phyloP scores from a whole-genome alignment of 345 rosid species.

The Eucalyptus urophylla region DNA sequence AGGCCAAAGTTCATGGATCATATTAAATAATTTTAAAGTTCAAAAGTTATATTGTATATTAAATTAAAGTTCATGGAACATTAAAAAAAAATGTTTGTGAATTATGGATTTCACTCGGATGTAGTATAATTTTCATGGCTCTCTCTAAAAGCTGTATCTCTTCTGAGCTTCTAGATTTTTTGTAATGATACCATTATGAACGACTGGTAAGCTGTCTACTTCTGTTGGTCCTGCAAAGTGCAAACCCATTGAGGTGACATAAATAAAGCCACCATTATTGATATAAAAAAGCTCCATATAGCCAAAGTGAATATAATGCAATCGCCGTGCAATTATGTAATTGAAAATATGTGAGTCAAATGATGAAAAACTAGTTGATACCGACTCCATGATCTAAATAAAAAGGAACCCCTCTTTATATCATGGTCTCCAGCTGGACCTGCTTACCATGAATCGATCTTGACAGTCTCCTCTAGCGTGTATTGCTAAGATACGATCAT shows the following conservation, averaged over 20 bases:
- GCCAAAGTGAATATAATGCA: not conserved
- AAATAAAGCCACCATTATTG: not conserved
- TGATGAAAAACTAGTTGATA: not conserved
- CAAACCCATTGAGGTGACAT: not conserved
- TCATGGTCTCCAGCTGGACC: not conserved
- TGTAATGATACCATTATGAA: not conserved
- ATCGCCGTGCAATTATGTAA: not conserved
- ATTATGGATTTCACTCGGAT: not conserved
- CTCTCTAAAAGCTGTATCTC: not conserved
- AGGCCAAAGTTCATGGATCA: accelerated
- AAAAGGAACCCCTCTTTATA: not conserved
- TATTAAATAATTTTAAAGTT: not conserved
- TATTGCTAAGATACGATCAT: not conserved
- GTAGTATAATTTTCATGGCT: not conserved
- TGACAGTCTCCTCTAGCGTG: not conserved
- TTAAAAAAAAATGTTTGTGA: not conserved
- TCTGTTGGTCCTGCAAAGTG: not conserved
- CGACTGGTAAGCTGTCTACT: not conserved
- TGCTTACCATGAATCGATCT: not conserved
- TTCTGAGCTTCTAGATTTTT: not conserved
- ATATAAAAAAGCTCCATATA: not conserved
- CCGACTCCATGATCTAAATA: not conserved
- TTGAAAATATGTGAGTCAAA: not conserved
- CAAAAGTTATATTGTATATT: not conserved
- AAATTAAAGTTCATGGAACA: not conserved